Evolutionary conservation across 2,329 filamentous ascomycete species (phyloP), one percentile per base, ranked within the genome.

Genomic region (Cladosporium sp.): DNA sequence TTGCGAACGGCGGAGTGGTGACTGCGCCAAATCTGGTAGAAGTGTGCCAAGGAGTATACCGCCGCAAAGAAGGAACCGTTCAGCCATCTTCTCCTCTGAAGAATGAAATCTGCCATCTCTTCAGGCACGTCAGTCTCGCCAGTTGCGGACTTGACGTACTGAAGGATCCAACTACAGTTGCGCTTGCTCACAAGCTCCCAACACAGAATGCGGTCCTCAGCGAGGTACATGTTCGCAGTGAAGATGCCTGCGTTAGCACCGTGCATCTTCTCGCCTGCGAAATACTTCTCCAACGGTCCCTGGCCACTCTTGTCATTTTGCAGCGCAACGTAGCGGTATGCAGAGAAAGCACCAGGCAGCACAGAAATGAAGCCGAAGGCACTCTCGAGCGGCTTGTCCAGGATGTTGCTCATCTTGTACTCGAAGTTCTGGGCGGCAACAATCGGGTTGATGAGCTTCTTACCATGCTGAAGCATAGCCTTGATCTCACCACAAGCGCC

Each of bases 331-430:
- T 92, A 99, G 46, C 95, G 90, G 78, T 99, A 99, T 23, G 95
- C 95, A n/a, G 94, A 98, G 80, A 99, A 97, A 66, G 95, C 95
- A 82, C 95, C 95, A 0, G 95, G 95, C 75, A 99, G 84, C 74
- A 99, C 95, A 53, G 92, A 92, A 76, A 99, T 98, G 81, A 98
- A 99, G 56, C 95, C 95, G 78, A 99, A 99, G 0, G 94, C 92
- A 4, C 94, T 98, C 77, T 99, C 95, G 49, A 99, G 83, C 2
- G 95, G 95, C 81, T 99, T 99, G 78, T 99, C 95, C 53, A 99
- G 85, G 75, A 99, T 99, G 75, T 99, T 99, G 78, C 92, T 97
- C 91, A 99, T 97, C 85, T 99, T 99, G 85, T 99, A 99, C 82
- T 99, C 95, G 73, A 99, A 99, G 76, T 99, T 99, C 75, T 99